Percentiles rank a stretch among this genome's conserved stretches.
Evolutionary conservation across 768 basidiomycete species (phyloP).

Genomic region (Termitomyces sp.): DNA sequence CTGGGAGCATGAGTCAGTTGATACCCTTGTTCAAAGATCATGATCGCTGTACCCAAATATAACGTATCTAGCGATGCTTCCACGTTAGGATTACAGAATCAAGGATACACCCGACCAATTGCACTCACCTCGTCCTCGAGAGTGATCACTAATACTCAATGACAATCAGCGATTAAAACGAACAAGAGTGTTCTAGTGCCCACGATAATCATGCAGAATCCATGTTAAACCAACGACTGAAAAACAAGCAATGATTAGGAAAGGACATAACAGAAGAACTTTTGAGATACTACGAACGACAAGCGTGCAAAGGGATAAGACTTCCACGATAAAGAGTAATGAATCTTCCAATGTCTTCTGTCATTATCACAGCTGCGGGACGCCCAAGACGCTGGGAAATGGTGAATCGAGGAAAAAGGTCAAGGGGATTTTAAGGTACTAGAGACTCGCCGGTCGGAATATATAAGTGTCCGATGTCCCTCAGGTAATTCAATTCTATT

Average conservation of each 20-base stretch:
- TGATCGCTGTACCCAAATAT: conserved; percentile 31
- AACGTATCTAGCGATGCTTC: conserved; percentile 23
- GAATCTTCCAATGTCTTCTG: not conserved
- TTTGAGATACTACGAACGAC: conserved; percentile 9
- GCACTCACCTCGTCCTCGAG: conserved; percentile 28
- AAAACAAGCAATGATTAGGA: not conserved
- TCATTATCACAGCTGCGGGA: not conserved
- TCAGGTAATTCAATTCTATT: not conserved
- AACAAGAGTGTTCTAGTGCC: not conserved
- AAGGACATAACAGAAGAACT: not conserved
- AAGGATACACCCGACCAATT: not conserved
- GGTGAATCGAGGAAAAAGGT: not conserved
- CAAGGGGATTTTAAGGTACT: no score
- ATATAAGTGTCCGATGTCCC: not conserved
- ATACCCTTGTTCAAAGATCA: not conserved
- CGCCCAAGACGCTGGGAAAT: not conserved
- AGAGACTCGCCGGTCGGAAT: no score
- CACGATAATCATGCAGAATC: conserved; percentile 33
- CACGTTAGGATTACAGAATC: not conserved
- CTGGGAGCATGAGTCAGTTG: conserved; percentile 15
- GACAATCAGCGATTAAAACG: not conserved
- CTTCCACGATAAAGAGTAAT: conserved; percentile 9
- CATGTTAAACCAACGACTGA: conserved; percentile 30
- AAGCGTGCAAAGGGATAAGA: conserved; percentile 16
- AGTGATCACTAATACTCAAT: conserved; percentile 21